Percentiles rank a stretch among this genome's conserved stretches.
Evolutionary conservation across 768 basidiomycete species (phyloP).

Genomic region (Cubamyces sp.): DNA sequence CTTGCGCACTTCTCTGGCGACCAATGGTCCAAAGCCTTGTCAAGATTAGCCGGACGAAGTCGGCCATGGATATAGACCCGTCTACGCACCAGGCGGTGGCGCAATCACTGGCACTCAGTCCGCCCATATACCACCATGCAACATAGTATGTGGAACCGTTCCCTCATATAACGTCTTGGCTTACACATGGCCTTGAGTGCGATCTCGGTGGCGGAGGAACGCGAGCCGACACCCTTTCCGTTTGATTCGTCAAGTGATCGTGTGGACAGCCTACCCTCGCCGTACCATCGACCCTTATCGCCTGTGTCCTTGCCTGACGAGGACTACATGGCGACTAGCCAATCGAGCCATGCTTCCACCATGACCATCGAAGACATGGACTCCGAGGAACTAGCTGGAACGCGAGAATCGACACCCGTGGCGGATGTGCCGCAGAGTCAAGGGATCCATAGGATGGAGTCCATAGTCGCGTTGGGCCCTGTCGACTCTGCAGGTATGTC

Average conservation of each 20-base stretch:
- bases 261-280: no score
- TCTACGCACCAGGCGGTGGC: background rate
- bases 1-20: no score
- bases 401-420: background rate
- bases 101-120: background rate
- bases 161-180: background rate
- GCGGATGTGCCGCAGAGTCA: background rate
- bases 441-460: background rate
- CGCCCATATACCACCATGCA: background rate
- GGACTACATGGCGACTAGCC: background rate
- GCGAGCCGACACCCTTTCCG: no score
- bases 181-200: background rate
- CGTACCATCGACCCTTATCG: background rate
- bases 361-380: background rate
- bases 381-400: background rate
- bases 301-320: background rate
- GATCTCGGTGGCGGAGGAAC: no score
- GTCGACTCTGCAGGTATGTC: background rate
- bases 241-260: no score
- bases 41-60: background rate
- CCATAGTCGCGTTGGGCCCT: background rate
- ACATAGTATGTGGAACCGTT: no score
- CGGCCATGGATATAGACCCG: background rate
- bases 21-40: background rate
- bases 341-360: background rate